Evolutionary conservation across 331 rosid genomes (phyloP).

Genomic region (Arachis monticola): DNA sequence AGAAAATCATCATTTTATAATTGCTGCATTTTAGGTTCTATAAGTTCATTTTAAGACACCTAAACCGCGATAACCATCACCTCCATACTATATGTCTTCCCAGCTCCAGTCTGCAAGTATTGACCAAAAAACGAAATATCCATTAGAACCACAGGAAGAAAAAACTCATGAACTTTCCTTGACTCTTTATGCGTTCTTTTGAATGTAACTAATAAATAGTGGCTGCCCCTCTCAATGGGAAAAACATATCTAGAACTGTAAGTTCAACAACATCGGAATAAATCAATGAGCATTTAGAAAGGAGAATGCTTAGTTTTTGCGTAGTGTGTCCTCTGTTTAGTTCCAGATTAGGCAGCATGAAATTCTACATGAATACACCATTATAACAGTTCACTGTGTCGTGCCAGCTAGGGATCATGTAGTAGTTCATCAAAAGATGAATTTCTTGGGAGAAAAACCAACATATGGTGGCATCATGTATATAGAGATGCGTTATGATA

Average conservation of each 20-base stretch:
- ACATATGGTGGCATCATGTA: neutral
- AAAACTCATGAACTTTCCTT: slow-evolving; percentile 18
- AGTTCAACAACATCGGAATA: no score
- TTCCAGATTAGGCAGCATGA: no score
- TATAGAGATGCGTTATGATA: neutral
- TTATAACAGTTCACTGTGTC: no score
- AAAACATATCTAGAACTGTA: neutral
- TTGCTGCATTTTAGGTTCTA: slow-evolving; percentile 12
- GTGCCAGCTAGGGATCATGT: no score
- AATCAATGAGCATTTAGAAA: no score
- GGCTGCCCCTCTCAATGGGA: slow-evolving; percentile 4
- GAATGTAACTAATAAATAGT: neutral
- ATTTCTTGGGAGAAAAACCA: no score
- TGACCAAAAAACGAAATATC: slow-evolving; percentile 23
- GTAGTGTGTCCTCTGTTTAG: no score
- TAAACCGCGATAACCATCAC: slow-evolving; percentile 39
- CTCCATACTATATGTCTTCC: slow-evolving; percentile 95
- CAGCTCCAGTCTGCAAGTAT: slow-evolving; percentile 79
- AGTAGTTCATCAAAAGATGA: no score
- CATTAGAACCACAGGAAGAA: slow-evolving; percentile 22
- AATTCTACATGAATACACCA: no score
- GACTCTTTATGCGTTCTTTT: neutral
- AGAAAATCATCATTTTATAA: slow-evolving; percentile 19
- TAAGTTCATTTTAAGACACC: slow-evolving; percentile 6
- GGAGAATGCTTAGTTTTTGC: no score